phyloP scores from a whole-genome alignment of 805 yeast genomes.

The Sungouiozyma ichnusensis region DNA sequence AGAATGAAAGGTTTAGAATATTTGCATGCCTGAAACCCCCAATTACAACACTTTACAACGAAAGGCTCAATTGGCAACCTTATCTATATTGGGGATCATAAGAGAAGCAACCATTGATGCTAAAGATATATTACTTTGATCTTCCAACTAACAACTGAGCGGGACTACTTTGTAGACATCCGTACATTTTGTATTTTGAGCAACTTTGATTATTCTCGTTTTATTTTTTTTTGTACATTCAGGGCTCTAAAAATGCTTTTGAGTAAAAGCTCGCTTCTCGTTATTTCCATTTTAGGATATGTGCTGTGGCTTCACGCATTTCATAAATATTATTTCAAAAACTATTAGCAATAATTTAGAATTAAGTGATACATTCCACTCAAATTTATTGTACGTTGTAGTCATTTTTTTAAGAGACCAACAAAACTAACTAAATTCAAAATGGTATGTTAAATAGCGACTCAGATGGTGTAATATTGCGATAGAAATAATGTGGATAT shows the following conservation, averaged over 20 bases:
- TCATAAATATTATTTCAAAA: too few relatives aligned
- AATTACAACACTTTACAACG: too few relatives aligned
- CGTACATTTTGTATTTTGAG: too few relatives aligned
- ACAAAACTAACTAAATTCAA: constrained; percentile 1
- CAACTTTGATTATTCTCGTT: background rate
- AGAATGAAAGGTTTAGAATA: constrained; percentile 14
- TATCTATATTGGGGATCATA: too few relatives aligned
- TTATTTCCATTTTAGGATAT: background rate
- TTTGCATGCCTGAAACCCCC: background rate
- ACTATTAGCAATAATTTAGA: background rate
- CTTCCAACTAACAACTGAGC: too few relatives aligned
- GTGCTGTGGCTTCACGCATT: background rate
- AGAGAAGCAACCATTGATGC: too few relatives aligned
- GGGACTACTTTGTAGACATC: too few relatives aligned
- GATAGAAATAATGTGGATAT: too few relatives aligned
- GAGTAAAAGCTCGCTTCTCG: background rate
- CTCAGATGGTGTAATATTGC: too few relatives aligned
- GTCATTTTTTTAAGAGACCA: background rate
- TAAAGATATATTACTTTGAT: too few relatives aligned
- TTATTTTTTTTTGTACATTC: background rate
- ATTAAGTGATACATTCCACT: background rate
- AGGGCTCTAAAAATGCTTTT: too few relatives aligned
- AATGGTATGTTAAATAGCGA: constrained; percentile 6
- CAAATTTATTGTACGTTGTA: background rate
- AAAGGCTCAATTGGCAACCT: too few relatives aligned